These are phyloP conservation scores for Aspergillus carlsbadensis DNA, from an alignment of 495 filamentous ascomycete genomes.

Conservation along the genomic window DNA sequence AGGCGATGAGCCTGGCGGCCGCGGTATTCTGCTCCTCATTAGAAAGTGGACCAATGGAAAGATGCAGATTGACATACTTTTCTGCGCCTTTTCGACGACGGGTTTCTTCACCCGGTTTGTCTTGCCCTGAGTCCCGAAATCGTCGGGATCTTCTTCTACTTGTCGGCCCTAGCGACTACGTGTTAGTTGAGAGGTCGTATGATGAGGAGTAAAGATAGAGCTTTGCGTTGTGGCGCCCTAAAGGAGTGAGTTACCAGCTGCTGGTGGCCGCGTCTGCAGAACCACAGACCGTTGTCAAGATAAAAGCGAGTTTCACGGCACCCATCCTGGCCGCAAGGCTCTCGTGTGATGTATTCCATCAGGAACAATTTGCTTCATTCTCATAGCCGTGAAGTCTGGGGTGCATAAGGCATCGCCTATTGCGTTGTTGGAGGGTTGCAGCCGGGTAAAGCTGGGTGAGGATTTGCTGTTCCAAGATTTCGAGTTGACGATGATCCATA, in stretches of 20 bases:
- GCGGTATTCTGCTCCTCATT: conserved; percentile 42
- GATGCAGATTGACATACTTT: conserved; percentile 34
- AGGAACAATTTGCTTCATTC: conserved; percentile 38
- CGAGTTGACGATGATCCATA: background rate
- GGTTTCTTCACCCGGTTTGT: conserved; percentile 55
- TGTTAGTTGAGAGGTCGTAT: background rate
- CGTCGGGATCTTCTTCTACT: conserved; percentile 74
- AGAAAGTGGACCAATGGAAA: conserved; percentile 12
- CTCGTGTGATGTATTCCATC: conserved; percentile 58
- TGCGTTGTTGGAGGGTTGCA: background rate
- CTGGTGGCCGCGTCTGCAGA: conserved; percentile 65
- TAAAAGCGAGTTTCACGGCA: conserved; percentile 62
- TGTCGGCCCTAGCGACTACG: conserved; percentile 35
- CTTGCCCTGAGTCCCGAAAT: conserved; percentile 65
- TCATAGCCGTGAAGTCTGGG: conserved; percentile 3
- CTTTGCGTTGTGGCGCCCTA: background rate
- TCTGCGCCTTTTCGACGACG: conserved; percentile 48
- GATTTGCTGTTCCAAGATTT: background rate
- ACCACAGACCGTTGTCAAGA: conserved; percentile 64
- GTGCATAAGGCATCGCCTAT: background rate
- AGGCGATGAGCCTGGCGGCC: conserved; percentile 69
- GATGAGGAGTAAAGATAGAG: background rate
- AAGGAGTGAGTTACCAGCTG: conserved; percentile 47
- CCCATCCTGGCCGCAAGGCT: conserved; percentile 60
- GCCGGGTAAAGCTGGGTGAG: too few relatives aligned